Conservation (phyloP, 345 rosid species). For the Melastoma malabathricum region DNA sequence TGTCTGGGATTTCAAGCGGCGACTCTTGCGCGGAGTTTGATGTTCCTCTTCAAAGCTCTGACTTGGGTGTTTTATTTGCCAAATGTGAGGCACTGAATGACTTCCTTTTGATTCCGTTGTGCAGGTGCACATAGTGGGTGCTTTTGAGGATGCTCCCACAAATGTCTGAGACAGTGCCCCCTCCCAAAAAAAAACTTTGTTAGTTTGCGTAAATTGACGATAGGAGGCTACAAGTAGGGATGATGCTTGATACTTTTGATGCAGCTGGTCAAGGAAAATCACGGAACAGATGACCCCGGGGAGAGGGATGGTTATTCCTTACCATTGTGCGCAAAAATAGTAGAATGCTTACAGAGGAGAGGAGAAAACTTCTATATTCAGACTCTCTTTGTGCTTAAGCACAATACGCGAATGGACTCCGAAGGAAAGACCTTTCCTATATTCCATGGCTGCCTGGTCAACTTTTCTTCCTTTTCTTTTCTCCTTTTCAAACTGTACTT, state of each 20-base stretch:
- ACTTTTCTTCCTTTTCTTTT: slow-evolving; percentile 8
- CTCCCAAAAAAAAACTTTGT: no score
- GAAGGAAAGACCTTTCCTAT: slow-evolving; percentile 50
- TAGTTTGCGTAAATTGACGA: slow-evolving; percentile 8
- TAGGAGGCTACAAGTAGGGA: slow-evolving; percentile 11
- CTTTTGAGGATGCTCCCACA: slow-evolving; percentile 48
- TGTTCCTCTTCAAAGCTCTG: slow-evolving; percentile 21
- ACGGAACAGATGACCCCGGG: slow-evolving; percentile 10
- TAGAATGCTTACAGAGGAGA: slow-evolving; percentile 48
- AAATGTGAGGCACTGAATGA: neutral
- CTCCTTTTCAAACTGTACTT: neutral
- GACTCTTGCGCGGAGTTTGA: slow-evolving; percentile 39
- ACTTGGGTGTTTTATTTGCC: neutral
- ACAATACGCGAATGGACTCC: slow-evolving; percentile 62
- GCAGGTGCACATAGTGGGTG: slow-evolving; percentile 89
- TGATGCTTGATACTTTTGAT: slow-evolving; percentile 11
- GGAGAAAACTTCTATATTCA: slow-evolving; percentile 52
- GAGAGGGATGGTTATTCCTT: slow-evolving; percentile 45
- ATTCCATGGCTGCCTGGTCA: slow-evolving; percentile 61
- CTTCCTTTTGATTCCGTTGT: slow-evolving; percentile 7
- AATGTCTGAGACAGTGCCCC: slow-evolving; percentile 30
- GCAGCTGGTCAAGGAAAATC: slow-evolving; percentile 31
- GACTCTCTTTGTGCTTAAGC: slow-evolving; percentile 51
- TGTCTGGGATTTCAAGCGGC: slow-evolving; percentile 28
- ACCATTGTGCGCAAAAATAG: slow-evolving; percentile 57